These are phyloP conservation scores for Ascosphaera apis DNA, from an alignment of 2,329 filamentous ascomycete species.

Conservation along the genomic window DNA sequence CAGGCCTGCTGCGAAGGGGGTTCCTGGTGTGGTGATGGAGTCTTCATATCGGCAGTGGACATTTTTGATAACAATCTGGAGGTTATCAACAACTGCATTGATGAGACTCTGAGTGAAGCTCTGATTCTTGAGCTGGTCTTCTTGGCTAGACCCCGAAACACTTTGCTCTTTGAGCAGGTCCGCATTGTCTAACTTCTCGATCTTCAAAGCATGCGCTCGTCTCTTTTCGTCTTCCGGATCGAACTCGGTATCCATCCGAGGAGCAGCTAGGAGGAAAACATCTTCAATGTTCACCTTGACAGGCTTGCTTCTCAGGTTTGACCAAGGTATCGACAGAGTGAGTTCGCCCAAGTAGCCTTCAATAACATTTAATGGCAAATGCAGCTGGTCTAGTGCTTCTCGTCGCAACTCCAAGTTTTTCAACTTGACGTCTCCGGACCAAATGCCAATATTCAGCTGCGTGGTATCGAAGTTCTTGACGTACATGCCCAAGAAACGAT, in stretches of 20 bases:
- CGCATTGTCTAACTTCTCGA: slow-evolving; percentile 93
- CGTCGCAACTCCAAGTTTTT: slow-evolving; percentile 75
- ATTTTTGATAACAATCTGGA: slow-evolving; percentile 94
- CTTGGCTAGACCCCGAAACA: slow-evolving; percentile 38
- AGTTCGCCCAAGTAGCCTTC: slow-evolving; percentile 85
- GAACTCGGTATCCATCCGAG: slow-evolving; percentile 85
- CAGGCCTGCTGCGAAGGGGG: slow-evolving; percentile 80
- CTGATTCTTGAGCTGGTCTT: slow-evolving; percentile 94
- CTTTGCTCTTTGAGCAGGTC: slow-evolving; percentile 83
- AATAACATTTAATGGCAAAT: slow-evolving; percentile 85
- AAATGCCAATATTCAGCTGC: slow-evolving; percentile 96
- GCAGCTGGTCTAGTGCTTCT: slow-evolving; percentile 92
- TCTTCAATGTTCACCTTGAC: slow-evolving; percentile 92
- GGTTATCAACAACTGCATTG: slow-evolving; percentile 93
- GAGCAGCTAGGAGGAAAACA: slow-evolving; percentile 84
- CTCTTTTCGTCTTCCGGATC: slow-evolving; percentile 80
- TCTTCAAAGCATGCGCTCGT: slow-evolving; percentile 75
- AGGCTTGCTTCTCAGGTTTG: slow-evolving; percentile 79
- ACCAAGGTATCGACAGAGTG: slow-evolving; percentile 89
- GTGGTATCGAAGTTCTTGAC: slow-evolving; percentile 98
- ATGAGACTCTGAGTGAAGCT: slow-evolving; percentile 89
- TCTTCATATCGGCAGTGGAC: slow-evolving; percentile 98
- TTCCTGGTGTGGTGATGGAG: slow-evolving; percentile 78
- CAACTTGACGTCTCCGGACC: slow-evolving; percentile 94
- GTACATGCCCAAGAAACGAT: slow-evolving; percentile 99